Conservation (phyloP, 129 eudicot genomes). For the Tanacetum coccineum region DNA sequence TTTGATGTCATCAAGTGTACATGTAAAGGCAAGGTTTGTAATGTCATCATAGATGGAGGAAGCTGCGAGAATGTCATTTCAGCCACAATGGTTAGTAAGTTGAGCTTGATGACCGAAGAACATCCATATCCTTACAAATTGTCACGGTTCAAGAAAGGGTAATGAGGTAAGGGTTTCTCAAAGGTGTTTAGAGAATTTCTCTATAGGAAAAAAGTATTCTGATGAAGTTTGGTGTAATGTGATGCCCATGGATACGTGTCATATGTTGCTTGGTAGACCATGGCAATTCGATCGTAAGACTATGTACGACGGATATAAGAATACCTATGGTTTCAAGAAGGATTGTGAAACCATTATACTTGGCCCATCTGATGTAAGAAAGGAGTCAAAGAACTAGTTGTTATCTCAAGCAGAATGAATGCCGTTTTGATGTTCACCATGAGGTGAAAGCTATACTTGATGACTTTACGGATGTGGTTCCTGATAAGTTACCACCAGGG, state of each 20-base stretch:
- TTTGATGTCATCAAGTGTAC: no score
- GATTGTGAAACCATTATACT: no score
- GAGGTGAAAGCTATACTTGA: no score
- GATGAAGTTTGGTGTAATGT: background rate
- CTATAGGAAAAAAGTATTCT: background rate
- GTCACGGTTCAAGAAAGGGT: background rate
- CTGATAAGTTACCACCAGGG: no score
- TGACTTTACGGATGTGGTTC: no score
- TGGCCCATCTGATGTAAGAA: no score
- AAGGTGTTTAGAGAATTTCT: background rate
- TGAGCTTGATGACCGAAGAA: background rate
- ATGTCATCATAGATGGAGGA: background rate
- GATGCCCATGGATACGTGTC: background rate
- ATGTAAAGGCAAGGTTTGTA: conserved; percentile 1
- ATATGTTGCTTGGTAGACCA: background rate
- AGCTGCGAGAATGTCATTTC: background rate
- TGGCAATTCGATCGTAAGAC: background rate
- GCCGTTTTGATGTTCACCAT: no score
- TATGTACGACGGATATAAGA: background rate
- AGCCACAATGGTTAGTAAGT: background rate
- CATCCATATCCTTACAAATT: background rate
- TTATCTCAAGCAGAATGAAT: no score
- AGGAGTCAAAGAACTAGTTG: no score
- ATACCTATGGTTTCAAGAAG: no score
- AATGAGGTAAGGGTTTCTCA: background rate